These are phyloP conservation scores for Yamadazyma blattariae DNA, from an alignment of 1,139 yeast species.

Conservation along the genomic window DNA sequence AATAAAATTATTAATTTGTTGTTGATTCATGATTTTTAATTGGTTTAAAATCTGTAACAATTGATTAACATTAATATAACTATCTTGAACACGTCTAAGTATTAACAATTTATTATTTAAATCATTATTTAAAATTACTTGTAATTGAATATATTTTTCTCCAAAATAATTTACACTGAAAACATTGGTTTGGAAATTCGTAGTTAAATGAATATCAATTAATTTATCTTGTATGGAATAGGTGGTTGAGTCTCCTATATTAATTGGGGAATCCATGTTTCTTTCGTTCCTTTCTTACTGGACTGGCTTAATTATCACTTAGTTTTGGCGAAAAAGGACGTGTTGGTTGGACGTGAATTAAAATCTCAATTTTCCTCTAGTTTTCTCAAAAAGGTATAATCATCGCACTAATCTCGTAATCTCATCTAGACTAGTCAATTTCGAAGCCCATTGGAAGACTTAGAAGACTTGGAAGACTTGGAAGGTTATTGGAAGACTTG, in stretches of 20 bases:
- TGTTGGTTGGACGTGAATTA: too few species aligned
- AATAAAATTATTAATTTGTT: constrained; percentile 29
- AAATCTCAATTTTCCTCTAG: too few species aligned
- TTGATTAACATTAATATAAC: constrained; percentile 41
- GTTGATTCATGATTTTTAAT: constrained; percentile 23
- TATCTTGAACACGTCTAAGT: constrained; percentile 44
- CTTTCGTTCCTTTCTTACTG: too few species aligned
- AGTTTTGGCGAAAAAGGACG: too few species aligned
- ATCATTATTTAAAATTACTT: constrained; percentile 15
- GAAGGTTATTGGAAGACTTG: too few species aligned
- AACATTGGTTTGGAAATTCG: constrained; percentile 18
- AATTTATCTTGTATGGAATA: constrained; percentile 38
- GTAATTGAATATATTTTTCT: constrained; percentile 38
- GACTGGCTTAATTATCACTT: too few species aligned
- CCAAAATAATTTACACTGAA: constrained; percentile 37
- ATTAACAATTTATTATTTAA: constrained; percentile 17
- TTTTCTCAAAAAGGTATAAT: too few species aligned
- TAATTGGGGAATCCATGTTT: constrained; percentile 44
- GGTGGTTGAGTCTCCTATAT: constrained; percentile 44
- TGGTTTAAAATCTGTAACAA: constrained; percentile 31
- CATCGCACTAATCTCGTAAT: too few species aligned
- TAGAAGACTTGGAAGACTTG: too few species aligned
- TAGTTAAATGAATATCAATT: constrained; percentile 33
- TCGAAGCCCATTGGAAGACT: too few species aligned
- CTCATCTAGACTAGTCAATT: too few species aligned